Evolutionary conservation across 129 eudicot species (phyloP), one percentile per base, ranked within the genome.

Genomic region (Artemisia argyi): DNA sequence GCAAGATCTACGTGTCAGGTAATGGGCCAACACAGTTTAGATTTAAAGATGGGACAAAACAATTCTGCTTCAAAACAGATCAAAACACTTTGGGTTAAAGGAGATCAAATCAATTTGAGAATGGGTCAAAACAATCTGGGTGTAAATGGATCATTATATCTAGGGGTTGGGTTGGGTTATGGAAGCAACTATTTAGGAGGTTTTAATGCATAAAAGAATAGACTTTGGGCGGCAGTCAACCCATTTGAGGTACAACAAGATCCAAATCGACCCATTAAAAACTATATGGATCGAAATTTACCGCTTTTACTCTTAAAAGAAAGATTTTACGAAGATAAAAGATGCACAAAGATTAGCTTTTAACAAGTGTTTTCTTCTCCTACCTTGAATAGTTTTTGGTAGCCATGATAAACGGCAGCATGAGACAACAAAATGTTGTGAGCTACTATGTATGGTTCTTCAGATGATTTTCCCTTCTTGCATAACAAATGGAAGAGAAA

Each of bases 401-500:
- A 94, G 50, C 49, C 85, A 61, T 55, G 89, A 79, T 90, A 90
- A 60, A 73, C 94, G 60, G 85, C 76, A 73, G 99, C 89, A 88
- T 94, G 99, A 48, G 99, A 82, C 75, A 90, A 70, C 7, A 94
- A 78, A 32, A 94, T 86, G 69, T 90, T 94, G 80, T 94, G 99
- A 76, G 96, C 99, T 61, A 90, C 99, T 13, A 84, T 28, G 66
- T 94, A 94, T 10, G 99, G 99, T 55, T 94, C 99, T 17, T 65
- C 76, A 3, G 88, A 79, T 2, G 99, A 94, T 76, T 90, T 84
- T 22, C 99, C 99, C 51, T 73, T 78, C 66, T 81, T 88, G 75
- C 99, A 94, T 32, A 94, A 63, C 55, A 88, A 52, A 75, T 90
- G 96, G 35, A 89, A 85, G 3, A 94, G 74, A 68, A 90, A 62